phyloP scores from a whole-genome alignment of 495 filamentous ascomycete species.

The Lindgomyces ingoldianus region DNA sequence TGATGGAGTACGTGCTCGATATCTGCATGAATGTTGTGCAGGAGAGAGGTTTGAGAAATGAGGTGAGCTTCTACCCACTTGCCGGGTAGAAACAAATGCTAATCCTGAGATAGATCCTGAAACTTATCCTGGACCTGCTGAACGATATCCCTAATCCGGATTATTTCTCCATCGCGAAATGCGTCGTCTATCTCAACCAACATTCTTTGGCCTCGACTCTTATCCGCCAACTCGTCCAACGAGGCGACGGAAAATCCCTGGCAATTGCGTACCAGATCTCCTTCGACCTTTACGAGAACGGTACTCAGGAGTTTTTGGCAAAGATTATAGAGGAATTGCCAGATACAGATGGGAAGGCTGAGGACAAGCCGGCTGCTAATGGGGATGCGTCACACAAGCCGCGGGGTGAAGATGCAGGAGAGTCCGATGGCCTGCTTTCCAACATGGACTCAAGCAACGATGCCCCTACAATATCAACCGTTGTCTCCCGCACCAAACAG shows the following conservation, averaged over 20 bases:
- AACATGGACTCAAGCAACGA: slow-evolving; percentile 39
- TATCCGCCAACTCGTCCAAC: slow-evolving; percentile 76
- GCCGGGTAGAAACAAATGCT: slow-evolving; percentile 9
- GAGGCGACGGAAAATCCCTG: slow-evolving; percentile 72
- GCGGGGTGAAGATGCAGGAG: slow-evolving; percentile 51
- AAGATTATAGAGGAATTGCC: slow-evolving; percentile 85
- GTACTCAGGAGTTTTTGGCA: slow-evolving; percentile 91
- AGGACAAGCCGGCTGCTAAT: slow-evolving; percentile 47
- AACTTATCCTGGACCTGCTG: slow-evolving; percentile 82
- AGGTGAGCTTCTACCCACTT: slow-evolving; percentile 51
- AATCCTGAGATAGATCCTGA: slow-evolving; percentile 65
- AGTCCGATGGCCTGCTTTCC: slow-evolving; percentile 42
- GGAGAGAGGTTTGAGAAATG: slow-evolving; percentile 80
- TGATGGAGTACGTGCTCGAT: slow-evolving; percentile 93
- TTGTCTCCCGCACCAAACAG: slow-evolving; percentile 44
- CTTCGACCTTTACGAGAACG: slow-evolving; percentile 97
- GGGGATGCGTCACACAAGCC: slow-evolving; percentile 39
- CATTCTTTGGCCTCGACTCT: slow-evolving; percentile 89
- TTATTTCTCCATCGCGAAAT: slow-evolving; percentile 97
- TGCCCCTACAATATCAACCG: slow-evolving; percentile 35
- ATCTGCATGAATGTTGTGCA: slow-evolving; percentile 99
- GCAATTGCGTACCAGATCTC: slow-evolving; percentile 95
- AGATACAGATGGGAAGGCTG: slow-evolving; percentile 49
- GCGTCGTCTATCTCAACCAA: slow-evolving; percentile 93
- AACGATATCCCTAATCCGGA: slow-evolving; percentile 88